phyloP scores from a whole-genome alignment of 1,139 yeast species.

The Suhomyces yuchorum region DNA sequence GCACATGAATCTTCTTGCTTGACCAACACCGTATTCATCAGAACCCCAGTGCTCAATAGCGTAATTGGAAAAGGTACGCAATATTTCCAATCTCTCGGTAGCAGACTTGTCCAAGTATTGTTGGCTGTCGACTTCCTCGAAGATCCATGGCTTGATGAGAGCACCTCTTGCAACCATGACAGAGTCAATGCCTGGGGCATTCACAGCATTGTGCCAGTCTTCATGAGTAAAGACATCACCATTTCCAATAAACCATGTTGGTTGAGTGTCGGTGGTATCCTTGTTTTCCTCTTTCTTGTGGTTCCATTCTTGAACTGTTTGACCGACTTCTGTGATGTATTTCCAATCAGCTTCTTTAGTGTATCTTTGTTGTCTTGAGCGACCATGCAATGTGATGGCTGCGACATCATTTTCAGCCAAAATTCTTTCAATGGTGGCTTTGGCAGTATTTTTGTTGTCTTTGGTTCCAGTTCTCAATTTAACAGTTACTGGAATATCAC shows the following conservation, averaged over 20 bases:
- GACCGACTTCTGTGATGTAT: slow-evolving; percentile 76
- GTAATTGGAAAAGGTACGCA: slow-evolving; percentile 67
- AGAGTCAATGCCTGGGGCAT: slow-evolving; percentile 75
- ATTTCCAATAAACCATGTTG: slow-evolving; percentile 75
- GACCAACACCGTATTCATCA: slow-evolving; percentile 89
- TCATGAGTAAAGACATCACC: slow-evolving; percentile 88
- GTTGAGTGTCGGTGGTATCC: slow-evolving; percentile 49
- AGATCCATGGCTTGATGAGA: slow-evolving; percentile 96
- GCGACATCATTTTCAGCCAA: slow-evolving; percentile 80
- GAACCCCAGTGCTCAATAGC: slow-evolving; percentile 98
- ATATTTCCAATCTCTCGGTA: slow-evolving; percentile 79
- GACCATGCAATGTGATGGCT: slow-evolving; percentile 92
- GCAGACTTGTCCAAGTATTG: slow-evolving; percentile 91
- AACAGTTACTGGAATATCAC: slow-evolving; percentile 88
- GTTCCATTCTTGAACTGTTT: slow-evolving; percentile 63
- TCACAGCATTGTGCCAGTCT: slow-evolving; percentile 84
- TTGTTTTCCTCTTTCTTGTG: slow-evolving; percentile 56
- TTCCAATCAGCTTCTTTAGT: slow-evolving; percentile 92
- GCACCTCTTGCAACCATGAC: slow-evolving; percentile 99
- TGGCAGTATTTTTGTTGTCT: slow-evolving; percentile 87
- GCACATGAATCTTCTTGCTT: slow-evolving; percentile 87
- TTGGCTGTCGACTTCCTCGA: slow-evolving; percentile 88
- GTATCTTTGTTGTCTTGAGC: slow-evolving; percentile 94
- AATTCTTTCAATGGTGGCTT: slow-evolving; percentile 66
- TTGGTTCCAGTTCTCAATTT: slow-evolving; percentile 90